These are phyloP conservation scores for Xylaria bambusicola DNA, from an alignment of 495 filamentous ascomycete genomes.

Conservation along the genomic window DNA sequence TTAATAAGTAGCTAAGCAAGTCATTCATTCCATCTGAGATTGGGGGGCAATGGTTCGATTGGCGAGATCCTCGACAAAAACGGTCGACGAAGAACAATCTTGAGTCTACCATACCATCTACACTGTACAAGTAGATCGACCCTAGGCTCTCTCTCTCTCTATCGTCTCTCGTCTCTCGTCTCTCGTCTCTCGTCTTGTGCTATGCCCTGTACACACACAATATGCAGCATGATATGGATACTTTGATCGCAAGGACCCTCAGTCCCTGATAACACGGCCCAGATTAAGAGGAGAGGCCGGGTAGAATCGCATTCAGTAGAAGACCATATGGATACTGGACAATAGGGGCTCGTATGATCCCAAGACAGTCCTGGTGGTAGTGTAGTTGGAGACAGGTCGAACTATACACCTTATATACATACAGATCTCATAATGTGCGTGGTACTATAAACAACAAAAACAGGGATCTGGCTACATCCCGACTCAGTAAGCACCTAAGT, in stretches of 20 bases:
- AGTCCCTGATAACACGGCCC: no score
- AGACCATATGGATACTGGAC: not conserved
- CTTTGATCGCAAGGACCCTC: no score
- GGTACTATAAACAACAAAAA: slow-evolving; percentile 3
- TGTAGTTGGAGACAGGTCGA: slow-evolving; percentile 6
- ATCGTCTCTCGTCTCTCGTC: no score
- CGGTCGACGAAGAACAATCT: not conserved
- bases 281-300: not conserved
- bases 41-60: not conserved
- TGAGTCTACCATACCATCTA: not conserved
- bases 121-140: no score
- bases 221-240: no score
- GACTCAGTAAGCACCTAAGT: not conserved
- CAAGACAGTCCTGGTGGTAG: not conserved
- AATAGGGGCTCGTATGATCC: slow-evolving; percentile 12
- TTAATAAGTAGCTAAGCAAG: no score
- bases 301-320: not conserved
- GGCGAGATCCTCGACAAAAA: slow-evolving; percentile 1
- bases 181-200: no score
- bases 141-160: no score
- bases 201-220: no score
- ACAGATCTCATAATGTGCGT: not conserved
- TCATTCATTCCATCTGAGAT: no score
- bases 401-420: not conserved
- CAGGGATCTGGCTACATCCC: not conserved